These are phyloP conservation scores for Takashimella koratensis DNA, from an alignment of 1,284 basidiomycete species.

Conservation along the genomic window DNA sequence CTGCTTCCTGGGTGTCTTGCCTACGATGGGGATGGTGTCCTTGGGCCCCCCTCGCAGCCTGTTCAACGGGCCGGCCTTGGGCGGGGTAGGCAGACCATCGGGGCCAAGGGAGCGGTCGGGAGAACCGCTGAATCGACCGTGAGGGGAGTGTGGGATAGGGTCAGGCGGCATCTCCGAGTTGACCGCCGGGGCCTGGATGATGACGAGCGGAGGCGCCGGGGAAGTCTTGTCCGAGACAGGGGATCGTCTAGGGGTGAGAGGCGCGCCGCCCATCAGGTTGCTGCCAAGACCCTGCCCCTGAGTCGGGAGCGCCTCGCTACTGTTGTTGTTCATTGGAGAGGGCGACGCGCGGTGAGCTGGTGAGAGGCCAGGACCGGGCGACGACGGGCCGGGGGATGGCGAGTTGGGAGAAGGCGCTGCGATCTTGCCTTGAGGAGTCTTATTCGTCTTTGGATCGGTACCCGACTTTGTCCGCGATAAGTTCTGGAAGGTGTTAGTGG, in stretches of 20 bases:
- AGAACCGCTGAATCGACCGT: slow-evolving; percentile 43
- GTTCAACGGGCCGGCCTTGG: slow-evolving; percentile 51
- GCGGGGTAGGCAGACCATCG: slow-evolving; percentile 48
- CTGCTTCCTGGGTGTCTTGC: slow-evolving; percentile 92
- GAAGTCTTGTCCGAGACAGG: slow-evolving; percentile 48
- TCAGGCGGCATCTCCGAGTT: slow-evolving; percentile 62
- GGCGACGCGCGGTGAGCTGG: slow-evolving; percentile 46
- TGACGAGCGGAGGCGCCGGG: slow-evolving; percentile 76
- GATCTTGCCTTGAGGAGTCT: slow-evolving; percentile 46
- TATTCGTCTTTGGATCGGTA: slow-evolving; percentile 42
- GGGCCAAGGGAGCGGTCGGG: slow-evolving; percentile 36
- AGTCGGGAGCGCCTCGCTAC: neutral
- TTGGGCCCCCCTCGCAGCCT: slow-evolving; percentile 57
- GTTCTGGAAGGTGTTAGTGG: slow-evolving; percentile 19
- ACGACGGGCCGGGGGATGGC: slow-evolving; percentile 49
- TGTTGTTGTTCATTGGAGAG: slow-evolving; percentile 44
- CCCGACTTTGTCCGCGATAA: slow-evolving; percentile 42
- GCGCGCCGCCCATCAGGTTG: slow-evolving; percentile 33
- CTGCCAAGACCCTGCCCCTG: neutral
- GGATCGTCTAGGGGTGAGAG: slow-evolving; percentile 42
- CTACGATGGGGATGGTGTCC: slow-evolving; percentile 91
- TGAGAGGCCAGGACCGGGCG: slow-evolving; percentile 26
- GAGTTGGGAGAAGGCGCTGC: slow-evolving; percentile 62
- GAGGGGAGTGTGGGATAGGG: slow-evolving; percentile 55
- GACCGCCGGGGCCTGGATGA: slow-evolving; percentile 54